Evolutionary conservation across 2,329 filamentous ascomycete genomes (phyloP).

Genomic region (Mycosphaerella sp.): DNA sequence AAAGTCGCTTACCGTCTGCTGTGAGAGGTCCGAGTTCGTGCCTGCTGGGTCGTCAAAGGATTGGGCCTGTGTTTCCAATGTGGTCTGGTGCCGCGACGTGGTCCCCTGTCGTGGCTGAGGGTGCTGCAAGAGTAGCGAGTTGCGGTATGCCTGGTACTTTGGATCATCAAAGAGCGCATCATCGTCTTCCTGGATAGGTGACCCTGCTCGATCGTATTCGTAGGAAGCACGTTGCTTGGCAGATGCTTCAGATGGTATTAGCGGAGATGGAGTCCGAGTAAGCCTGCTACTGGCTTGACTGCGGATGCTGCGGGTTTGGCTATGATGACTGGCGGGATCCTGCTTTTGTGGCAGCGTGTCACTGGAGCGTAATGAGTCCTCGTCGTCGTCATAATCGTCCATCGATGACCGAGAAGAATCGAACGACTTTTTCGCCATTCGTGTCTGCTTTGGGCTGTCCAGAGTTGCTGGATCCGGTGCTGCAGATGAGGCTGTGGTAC

Average conservation of each 20-base stretch:
- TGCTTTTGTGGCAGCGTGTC: conserved; percentile 46
- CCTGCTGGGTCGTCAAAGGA: conserved; percentile 44
- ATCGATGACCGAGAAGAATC: conserved; percentile 70
- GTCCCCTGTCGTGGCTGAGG: conserved; percentile 70
- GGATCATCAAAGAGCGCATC: conserved; percentile 51
- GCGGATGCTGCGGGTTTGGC: conserved; percentile 30
- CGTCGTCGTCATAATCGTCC: conserved; percentile 43
- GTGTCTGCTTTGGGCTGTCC: conserved; percentile 27
- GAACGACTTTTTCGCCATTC: conserved; percentile 48
- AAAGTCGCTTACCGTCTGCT: conserved; percentile 33
- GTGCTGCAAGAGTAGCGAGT: conserved; percentile 73
- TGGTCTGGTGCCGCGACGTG: conserved; percentile 66
- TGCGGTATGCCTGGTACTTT: conserved; percentile 75
- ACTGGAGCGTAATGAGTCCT: conserved; percentile 53
- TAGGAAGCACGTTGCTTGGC: conserved; percentile 20
- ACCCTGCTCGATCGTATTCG: conserved; percentile 19
- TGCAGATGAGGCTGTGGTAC: conserved; percentile 85
- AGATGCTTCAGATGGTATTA: conserved; percentile 50
- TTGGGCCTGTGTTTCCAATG: conserved; percentile 66
- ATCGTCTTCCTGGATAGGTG: conserved; percentile 26
- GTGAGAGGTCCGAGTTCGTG: conserved; percentile 34
- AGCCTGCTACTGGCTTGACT: conserved; percentile 33
- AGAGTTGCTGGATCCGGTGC: conserved; percentile 40
- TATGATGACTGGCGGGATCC: conserved; percentile 21
- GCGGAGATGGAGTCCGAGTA: conserved; percentile 45